Conservation (phyloP, 306 rosid species). For the Hylodesmum podocarpum region DNA sequence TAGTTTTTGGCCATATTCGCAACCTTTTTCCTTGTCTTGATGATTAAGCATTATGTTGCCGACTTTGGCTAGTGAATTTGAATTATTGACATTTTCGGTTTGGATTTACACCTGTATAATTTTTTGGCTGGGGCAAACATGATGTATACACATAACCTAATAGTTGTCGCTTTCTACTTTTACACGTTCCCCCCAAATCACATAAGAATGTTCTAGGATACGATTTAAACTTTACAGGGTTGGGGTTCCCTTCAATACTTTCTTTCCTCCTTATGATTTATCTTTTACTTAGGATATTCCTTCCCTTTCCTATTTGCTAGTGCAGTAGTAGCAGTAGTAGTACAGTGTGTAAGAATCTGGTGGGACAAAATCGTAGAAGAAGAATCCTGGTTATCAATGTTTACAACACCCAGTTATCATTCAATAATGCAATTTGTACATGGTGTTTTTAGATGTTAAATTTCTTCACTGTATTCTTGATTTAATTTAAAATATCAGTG, state of each 20-base stretch:
- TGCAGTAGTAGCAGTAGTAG: neutral
- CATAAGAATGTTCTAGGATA: conserved; percentile 26
- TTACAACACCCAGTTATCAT: neutral
- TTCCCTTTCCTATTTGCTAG: conserved; percentile 22
- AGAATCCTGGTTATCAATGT: neutral
- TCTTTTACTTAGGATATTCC: conserved; percentile 33
- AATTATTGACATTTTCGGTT: neutral
- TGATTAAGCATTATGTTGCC: neutral
- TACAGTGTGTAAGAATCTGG: neutral
- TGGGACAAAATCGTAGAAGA: neutral
- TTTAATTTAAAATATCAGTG: neutral
- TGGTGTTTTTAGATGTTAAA: neutral
- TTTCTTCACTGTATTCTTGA: neutral
- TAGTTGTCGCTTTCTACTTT: conserved; percentile 26
- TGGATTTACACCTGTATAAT: neutral
- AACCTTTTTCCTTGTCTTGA: neutral
- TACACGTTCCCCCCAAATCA: conserved; percentile 12
- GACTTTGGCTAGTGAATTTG: neutral
- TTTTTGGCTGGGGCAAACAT: conserved; percentile 19
- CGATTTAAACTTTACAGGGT: neutral
- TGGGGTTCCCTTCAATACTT: neutral
- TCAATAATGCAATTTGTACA: neutral
- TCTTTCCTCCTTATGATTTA: neutral
- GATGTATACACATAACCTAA: conserved; percentile 23
- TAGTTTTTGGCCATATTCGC: neutral